Percentiles rank a stretch among this genome's conserved stretches.
These are phyloP conservation scores for Silene noctiflora DNA, from an alignment of 179 eudicot species.

Conservation along the genomic window DNA sequence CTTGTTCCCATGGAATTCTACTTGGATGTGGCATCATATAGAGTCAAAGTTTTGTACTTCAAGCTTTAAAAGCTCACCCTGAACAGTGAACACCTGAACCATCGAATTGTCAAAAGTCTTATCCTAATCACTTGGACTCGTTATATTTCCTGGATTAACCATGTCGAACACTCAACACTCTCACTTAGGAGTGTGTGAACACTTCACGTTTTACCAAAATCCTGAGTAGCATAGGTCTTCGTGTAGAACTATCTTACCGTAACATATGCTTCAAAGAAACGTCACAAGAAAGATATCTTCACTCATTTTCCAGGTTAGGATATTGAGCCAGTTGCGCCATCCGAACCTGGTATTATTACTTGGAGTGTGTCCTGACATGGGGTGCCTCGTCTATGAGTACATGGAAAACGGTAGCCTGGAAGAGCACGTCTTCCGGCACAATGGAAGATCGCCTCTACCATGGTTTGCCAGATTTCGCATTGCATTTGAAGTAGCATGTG, in stretches of 20 bases:
- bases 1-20: no score
- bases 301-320: conserved; percentile 29
- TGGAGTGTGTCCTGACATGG: conserved; percentile 40
- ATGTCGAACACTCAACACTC: background rate
- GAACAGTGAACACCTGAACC: no score
- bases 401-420: conserved; percentile 49
- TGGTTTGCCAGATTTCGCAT: conserved; percentile 47
- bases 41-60: no score
- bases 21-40: no score
- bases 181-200: background rate
- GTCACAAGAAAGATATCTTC: background rate
- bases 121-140: background rate
- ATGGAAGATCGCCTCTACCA: conserved; percentile 34
- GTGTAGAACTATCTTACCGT: background rate
- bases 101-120: no score
- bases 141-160: background rate
- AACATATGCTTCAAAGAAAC: background rate
- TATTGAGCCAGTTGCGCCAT: conserved; percentile 39
- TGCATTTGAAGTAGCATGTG: conserved; percentile 43
- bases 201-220: background rate
- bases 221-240: background rate
- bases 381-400: conserved; percentile 46
- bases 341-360: conserved; percentile 40
- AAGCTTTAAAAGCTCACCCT: no score
- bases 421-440: conserved; percentile 32